Evolutionary conservation across 116 monocot genomes (phyloP), one percentile per base, ranked within the genome.

Genomic region (Posidonia oceanica): DNA sequence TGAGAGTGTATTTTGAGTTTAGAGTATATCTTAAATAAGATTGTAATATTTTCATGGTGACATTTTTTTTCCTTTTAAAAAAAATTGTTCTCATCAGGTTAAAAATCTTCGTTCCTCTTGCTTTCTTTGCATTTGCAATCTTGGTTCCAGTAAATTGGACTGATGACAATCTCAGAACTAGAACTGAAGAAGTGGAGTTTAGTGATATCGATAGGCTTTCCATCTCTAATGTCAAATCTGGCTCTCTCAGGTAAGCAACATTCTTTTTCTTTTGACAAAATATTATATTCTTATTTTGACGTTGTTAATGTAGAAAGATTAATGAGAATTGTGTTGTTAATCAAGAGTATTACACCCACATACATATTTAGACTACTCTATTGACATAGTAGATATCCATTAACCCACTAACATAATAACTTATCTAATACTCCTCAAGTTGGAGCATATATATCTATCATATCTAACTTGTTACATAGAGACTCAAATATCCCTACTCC

Each of bases 91-190:
- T 18, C 69, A 80, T 51, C 79, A 96, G 96, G 72, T 74, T 96
- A 51, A 96, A 91, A 75, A 87, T 96, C 59, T 96, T 96, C 80
- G 70, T 87, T 71, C 91, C 96, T 4, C 85, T 96, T 37, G 67
- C 96, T 62, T 58, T 89, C n/a, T 74, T 83, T 68, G 89, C 96
- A 66, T 89, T 97, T 81, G 74, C 80, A n/a, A 79, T 97, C 64
- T 75, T 91, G 71, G 86, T 87, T 39, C 91, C 96, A 7, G 80
- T 91, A 62, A 91, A 97, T 63, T 96, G 91, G 96, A 96, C 96
- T 7, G 84, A 85, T 69, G 77, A 72, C 36, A 72, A 75, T 68
- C 75, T 91, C 10, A 37, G 57, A 70, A 55, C 7, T 17, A n/a
- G 3, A 37, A 57, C 53, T 68, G 14, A 68, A 64, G 75, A 74